Evolutionary conservation across 805 yeast species (phyloP), one percentile per base, ranked within the genome.

Genomic region (Candida pini): DNA sequence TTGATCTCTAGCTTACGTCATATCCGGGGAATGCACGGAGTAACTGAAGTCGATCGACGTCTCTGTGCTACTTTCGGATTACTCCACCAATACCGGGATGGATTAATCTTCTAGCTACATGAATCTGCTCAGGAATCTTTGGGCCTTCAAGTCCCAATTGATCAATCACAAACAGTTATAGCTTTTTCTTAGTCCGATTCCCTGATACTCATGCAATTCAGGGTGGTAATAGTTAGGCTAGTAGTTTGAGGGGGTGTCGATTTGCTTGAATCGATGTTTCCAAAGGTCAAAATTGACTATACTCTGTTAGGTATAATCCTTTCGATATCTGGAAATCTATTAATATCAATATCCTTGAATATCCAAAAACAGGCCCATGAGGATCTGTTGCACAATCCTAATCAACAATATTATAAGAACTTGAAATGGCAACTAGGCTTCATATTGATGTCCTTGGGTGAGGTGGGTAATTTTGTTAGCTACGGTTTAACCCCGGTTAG

Each of bases 401-500:
- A 37, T 6, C 41, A 42, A 27, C 39, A 39, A 9, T 47, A 47
- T 31, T 38, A 37, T 28, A 32, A 30, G 15, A 40, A 39, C 30
- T 20, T 40, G 21, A 39, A 41, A 28, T 68, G 73, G 72, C 64
- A 66, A 61, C 25, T 58, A 3, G 76, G 74, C 2, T 53, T 67
- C 10, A 36, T 51, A 6, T 48, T 70, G 22, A 62, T 69, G 63
- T 54, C 67, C 10, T 34, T 55, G 3, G 75, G 76, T 4, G 76
- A 71, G 39, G 47, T 60, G 9, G 68, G 71, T 7, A 70, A 68
- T 43, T 68, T 71, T 39, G 48, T 70, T 8, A 72, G 73, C 10
- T 69, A 68, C 41, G 76, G 76, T 0, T 50, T 68, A 28, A 67
- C 71, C 0, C 72, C 73, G 1, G 69, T 69, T 5, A 60, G 68